Conservation (phyloP, 2,329 filamentous ascomycete species). For the Alternaria incomplexa region DNA sequence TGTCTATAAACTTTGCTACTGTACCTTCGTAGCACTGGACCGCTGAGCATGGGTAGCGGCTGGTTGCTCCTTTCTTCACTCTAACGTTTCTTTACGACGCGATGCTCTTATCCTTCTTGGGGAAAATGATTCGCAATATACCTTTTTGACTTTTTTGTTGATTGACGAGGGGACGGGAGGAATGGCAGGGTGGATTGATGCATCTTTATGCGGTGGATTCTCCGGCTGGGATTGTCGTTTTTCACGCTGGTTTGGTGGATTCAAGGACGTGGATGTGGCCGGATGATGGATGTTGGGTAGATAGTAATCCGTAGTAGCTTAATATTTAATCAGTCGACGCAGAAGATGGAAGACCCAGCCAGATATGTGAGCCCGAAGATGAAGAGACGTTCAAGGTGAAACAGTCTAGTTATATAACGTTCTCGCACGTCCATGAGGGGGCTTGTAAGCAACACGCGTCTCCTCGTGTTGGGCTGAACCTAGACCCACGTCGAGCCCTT, state of each 20-base stretch:
- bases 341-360: neutral
- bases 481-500: neutral
- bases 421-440: neutral
- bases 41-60: constrained; percentile 2
- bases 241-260: constrained; percentile 9
- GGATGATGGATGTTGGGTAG: neutral
- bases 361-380: too few species aligned
- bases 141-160: constrained; percentile 13
- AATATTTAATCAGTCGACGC: constrained; percentile 7
- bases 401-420: neutral
- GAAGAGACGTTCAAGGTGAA: neutral
- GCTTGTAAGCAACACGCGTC: constrained; percentile 4
- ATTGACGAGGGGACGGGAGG: constrained; percentile 10
- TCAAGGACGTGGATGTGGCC: neutral
- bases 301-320: constrained; percentile 1
- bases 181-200: constrained; percentile 5
- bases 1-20: neutral
- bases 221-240: constrained; percentile 27
- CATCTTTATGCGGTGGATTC: neutral
- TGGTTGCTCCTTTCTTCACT: neutral
- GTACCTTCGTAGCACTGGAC: neutral
- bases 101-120: constrained; percentile 39
- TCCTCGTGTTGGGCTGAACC: neutral
- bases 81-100: constrained; percentile 40
- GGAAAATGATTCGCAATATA: constrained; percentile 24